Evolutionary conservation across 164 flowering plant species (phyloP), one percentile per base, ranked within the genome.

Genomic region (Vitis amurensis): DNA sequence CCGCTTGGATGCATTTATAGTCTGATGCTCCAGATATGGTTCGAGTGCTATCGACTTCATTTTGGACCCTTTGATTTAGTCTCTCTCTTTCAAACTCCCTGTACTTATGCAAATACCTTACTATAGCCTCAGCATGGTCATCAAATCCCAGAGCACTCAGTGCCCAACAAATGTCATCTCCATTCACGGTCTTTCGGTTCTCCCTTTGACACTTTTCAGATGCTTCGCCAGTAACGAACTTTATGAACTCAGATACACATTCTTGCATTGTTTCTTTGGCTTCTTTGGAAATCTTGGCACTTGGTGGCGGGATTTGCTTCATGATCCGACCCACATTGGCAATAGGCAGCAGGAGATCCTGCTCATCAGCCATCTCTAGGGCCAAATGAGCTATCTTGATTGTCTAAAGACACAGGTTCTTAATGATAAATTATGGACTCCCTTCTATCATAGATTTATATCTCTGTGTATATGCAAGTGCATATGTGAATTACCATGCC

Each of bases 141-240:
- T 91, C 94, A 66, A 91, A 86, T 47, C 97, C 97, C 69, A 89
- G 80, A 48, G 87, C 57, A 3, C 75, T 77, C 15, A 91, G 71
- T 61, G 97, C 92, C 92, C 92, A 91, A 70, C 91, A 87, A 70
- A 91, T 80, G 78, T 91, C 97, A 16, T 89, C 94, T 67, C 97
- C 97, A 60, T 89, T 91, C 61, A 91, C 81, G 2, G 97, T 91
- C 83, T 87, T 91, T n/a, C 97, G 84, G 72, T 89, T 91, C 88
- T 91, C 97, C 75, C 80, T 88, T 70, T 79, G 90, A 78, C 97
- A 91, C 82, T 82, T 88, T 70, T 87, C 89, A 9, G 94, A 81
- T n/a, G 94, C 97, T 76, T 91, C 97, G 4, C 83, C 79, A 0
- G 97, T 91, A 3, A 91, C 89, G 64, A 91, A 91, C 59, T 91